phyloP scores from a whole-genome alignment of 345 rosid genomes.

The Syzygium aromaticum region DNA sequence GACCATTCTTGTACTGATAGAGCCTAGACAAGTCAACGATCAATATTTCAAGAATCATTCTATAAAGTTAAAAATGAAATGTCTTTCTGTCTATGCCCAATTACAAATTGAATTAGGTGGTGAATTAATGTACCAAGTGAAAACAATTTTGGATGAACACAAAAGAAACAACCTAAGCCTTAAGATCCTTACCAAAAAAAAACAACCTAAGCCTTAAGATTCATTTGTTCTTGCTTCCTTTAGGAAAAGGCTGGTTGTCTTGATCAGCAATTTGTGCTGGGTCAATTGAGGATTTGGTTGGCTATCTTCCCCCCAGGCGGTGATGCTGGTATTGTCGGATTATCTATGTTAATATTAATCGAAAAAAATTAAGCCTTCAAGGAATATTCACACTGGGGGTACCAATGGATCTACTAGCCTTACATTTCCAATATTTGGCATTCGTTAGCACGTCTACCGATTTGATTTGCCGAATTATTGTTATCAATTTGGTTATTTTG shows the following conservation, averaged over 20 bases:
- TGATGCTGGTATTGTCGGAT: not conserved
- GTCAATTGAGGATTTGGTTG: not conserved
- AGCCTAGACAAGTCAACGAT: not conserved
- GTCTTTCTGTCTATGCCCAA: not conserved
- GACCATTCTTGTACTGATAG: not conserved
- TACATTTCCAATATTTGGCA: not conserved
- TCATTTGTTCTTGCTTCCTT: not conserved
- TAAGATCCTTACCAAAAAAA: not conserved
- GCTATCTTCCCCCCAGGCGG: not conserved
- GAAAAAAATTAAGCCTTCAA: not conserved
- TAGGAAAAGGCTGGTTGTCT: not conserved
- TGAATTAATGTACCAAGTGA: not conserved
- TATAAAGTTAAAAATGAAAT: not conserved
- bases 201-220: not conserved
- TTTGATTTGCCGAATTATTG: not conserved
- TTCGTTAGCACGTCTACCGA: not conserved
- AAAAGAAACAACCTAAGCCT: not conserved
- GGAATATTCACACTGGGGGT: not conserved
- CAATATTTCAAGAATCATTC: not conserved
- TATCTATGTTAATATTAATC: not conserved
- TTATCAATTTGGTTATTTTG: not conserved
- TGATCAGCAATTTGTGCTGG: not conserved
- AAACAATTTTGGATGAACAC: not conserved
- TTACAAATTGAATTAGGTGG: not conserved
- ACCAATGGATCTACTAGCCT: not conserved